These are phyloP conservation scores for Corchorus capsularis DNA, from an alignment of 345 rosid genomes.

Conservation along the genomic window DNA sequence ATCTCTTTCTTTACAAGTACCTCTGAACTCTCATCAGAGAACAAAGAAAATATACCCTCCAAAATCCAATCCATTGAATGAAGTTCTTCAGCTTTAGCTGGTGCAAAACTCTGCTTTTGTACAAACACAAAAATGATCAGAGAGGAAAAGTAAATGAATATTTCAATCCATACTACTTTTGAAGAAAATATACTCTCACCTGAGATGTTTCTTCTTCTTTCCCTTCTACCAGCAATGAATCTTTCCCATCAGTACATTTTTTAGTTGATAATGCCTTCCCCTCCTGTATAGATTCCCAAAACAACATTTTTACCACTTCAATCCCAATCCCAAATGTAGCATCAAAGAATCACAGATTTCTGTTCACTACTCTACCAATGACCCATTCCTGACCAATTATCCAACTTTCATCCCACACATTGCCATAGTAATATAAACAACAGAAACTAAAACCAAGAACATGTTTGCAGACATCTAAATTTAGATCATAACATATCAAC, in stretches of 20 bases:
- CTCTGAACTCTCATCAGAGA: conserved; percentile 43
- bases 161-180: background rate
- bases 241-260: conserved; percentile 18
- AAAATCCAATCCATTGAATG: conserved; percentile 39
- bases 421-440: background rate
- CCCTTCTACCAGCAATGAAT: conserved; percentile 15
- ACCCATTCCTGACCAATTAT: background rate
- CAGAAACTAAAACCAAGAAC: background rate
- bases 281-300: conserved; percentile 7
- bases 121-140: conserved; percentile 8
- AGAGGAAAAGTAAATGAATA: background rate
- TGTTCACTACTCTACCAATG: background rate
- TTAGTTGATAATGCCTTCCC: conserved; percentile 8
- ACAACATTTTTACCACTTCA: background rate
- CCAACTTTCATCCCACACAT: conserved; percentile 16
- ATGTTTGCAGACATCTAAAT: background rate
- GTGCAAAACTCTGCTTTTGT: conserved; percentile 29
- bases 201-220: conserved; percentile 26
- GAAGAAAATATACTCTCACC: conserved; percentile 22
- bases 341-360: background rate
- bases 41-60: conserved; percentile 40
- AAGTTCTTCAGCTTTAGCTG: conserved; percentile 36
- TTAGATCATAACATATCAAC: background rate
- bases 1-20: conserved; percentile 30
- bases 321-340: background rate